These are phyloP conservation scores for Kluyveromyces siamensis DNA, from an alignment of 805 yeast species.

Conservation along the genomic window DNA sequence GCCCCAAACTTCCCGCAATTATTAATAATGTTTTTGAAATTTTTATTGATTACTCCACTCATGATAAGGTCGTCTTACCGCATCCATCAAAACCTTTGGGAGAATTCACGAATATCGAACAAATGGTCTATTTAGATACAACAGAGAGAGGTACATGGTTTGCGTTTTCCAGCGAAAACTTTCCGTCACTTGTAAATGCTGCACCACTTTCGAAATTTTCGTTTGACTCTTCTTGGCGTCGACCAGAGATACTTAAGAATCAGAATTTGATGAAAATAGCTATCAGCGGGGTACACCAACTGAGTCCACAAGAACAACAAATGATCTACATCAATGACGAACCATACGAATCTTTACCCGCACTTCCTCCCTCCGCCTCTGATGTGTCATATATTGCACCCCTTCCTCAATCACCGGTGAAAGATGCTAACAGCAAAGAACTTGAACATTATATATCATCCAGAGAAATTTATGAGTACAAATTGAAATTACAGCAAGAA, in stretches of 20 bases:
- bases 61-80: constrained; percentile 46
- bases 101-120: constrained; percentile 16
- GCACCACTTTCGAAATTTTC: constrained; percentile 66
- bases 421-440: constrained; percentile 6
- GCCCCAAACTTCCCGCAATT: constrained; percentile 53
- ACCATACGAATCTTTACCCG: constrained; percentile 2
- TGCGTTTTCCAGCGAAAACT: constrained; percentile 70
- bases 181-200: constrained; percentile 72
- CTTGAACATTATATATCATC: constrained; percentile 20
- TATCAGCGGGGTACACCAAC: constrained; percentile 42
- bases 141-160: constrained; percentile 66
- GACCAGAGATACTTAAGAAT: constrained; percentile 29
- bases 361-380: constrained; percentile 9
- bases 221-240: constrained; percentile 35
- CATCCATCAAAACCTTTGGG: constrained; percentile 46
- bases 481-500: constrained; percentile 19
- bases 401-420: constrained; percentile 3
- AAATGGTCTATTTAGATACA: constrained; percentile 58
- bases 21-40: constrained; percentile 78
- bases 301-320: constrained; percentile 9
- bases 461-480: constrained; percentile 17
- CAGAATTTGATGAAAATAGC: constrained; percentile 34
- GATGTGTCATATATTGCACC: constrained; percentile 1
- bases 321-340: constrained; percentile 9
- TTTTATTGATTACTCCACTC: constrained; percentile 26